Percentiles rank a stretch among this genome's conserved stretches.
Conservation (phyloP, 2,329 filamentous ascomycete genomes). For the Elsinoe perseae region DNA sequence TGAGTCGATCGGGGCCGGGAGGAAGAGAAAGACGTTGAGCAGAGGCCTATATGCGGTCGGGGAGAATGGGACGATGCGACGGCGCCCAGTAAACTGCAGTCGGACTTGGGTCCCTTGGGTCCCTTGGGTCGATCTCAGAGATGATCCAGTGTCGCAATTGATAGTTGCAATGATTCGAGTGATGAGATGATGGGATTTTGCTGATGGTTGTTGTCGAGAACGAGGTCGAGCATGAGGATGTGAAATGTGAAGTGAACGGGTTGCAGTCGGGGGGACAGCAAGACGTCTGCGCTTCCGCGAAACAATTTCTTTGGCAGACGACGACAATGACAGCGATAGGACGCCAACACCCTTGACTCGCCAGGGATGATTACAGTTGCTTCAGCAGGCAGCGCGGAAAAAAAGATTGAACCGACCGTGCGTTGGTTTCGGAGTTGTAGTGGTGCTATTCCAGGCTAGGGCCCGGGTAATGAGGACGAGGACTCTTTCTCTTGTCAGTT, state of each 20-base stretch:
- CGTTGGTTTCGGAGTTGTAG: conserved; percentile 4
- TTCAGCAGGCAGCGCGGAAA: conserved; percentile 4
- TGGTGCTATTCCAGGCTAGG: conserved; percentile 2
- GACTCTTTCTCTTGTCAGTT: background rate
- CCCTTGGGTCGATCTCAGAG: background rate
- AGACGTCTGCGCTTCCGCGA: background rate
- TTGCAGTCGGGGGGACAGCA: background rate
- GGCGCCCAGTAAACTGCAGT: conserved; percentile 12
- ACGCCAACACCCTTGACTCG: conserved; percentile 3
- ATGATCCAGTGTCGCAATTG: background rate
- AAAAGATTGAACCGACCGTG: background rate
- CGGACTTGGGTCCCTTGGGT: background rate
- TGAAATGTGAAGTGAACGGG: background rate
- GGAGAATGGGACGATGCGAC: conserved; percentile 12
- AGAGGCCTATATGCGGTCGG: conserved; percentile 14
- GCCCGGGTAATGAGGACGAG: background rate
- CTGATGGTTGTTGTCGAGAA: background rate
- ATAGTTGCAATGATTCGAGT: background rate
- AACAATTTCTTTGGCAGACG: background rate
- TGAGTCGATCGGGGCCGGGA: conserved; percentile 10
- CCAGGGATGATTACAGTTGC: background rate
- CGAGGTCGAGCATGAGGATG: background rate
- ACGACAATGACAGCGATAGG: background rate
- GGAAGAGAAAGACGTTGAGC: conserved; percentile 12
- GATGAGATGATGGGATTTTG: background rate